Evolutionary conservation across 2,329 filamentous ascomycete species (phyloP).

Genomic region (Didymella arachidicola): DNA sequence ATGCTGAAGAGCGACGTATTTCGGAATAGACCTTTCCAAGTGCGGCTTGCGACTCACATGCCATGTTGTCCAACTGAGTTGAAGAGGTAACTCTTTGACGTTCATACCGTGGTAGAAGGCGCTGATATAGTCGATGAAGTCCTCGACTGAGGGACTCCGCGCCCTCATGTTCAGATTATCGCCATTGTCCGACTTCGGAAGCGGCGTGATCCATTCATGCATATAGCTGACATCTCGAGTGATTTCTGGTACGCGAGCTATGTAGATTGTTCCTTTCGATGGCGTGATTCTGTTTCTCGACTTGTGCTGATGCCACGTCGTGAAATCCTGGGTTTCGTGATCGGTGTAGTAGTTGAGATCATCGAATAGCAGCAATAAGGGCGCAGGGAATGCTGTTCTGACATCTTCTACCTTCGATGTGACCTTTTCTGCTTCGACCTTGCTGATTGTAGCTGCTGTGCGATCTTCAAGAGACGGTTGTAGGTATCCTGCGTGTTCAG

Average conservation of each 20-base stretch:
- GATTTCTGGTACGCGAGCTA: constrained; percentile 58
- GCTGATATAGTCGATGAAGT: constrained; percentile 54
- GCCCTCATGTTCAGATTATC: not conserved
- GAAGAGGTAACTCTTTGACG: constrained; percentile 55
- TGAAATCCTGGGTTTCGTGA: constrained; percentile 61
- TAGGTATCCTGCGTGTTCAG: constrained; percentile 46
- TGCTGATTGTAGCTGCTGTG: constrained; percentile 30
- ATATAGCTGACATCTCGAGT: constrained; percentile 50
- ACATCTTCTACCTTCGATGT: constrained; percentile 8
- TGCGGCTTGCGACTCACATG: constrained; percentile 11
- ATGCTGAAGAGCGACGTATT: constrained; percentile 58
- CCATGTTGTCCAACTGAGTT: constrained; percentile 62
- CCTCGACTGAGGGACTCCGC: constrained; percentile 28
- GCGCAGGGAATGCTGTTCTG: constrained; percentile 60
- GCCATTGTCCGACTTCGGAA: not conserved
- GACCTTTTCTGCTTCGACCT: constrained; percentile 22
- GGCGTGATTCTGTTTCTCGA: constrained; percentile 59
- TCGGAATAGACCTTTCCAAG: constrained; percentile 21
- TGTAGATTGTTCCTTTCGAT: constrained; percentile 59
- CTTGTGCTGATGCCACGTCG: constrained; percentile 54
- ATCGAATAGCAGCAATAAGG: constrained; percentile 67
- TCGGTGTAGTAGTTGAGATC: constrained; percentile 64
- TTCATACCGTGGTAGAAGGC: constrained; percentile 64
- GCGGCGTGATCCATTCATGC: constrained; percentile 54
- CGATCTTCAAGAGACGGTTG: constrained; percentile 31